A percentile compares a stretch with the other conserved stretches of the same genome.
phyloP scores from a whole-genome alignment of 805 yeast genomes.

The Maudiozyma saulgeensis region DNA sequence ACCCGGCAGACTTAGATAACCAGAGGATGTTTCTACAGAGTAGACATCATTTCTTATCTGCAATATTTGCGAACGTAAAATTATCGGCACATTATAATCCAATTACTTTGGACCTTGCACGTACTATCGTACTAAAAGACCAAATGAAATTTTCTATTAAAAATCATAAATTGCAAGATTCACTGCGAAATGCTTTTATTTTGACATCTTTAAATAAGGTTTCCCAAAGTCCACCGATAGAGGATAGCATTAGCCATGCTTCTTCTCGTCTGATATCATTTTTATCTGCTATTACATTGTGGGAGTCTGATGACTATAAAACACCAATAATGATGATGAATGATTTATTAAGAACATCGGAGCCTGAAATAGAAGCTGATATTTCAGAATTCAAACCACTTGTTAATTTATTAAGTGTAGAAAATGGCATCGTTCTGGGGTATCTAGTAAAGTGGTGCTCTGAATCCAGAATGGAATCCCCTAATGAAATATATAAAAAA shows the following conservation, averaged over 20 bases:
- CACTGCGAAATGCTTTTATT: slow-evolving; percentile 12
- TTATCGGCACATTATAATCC: neutral
- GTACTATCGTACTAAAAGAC: slow-evolving; percentile 5
- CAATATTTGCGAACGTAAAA: slow-evolving; percentile 1
- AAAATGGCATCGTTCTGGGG: slow-evolving; percentile 28
- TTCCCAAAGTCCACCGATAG: too few species aligned
- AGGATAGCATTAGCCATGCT: neutral
- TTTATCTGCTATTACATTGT: slow-evolving; percentile 46
- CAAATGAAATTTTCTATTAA: slow-evolving; percentile 7
- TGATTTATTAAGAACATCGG: slow-evolving; percentile 13
- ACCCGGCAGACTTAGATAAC: slow-evolving; percentile 5
- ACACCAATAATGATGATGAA: slow-evolving; percentile 46
- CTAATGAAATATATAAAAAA: slow-evolving; percentile 44
- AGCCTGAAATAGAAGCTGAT: neutral
- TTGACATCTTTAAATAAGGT: neutral
- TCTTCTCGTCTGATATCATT: neutral
- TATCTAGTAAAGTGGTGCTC: slow-evolving; percentile 60
- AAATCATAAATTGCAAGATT: slow-evolving; percentile 16
- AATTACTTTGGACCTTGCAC: neutral
- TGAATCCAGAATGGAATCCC: slow-evolving; percentile 58
- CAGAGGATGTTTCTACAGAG: slow-evolving; percentile 11
- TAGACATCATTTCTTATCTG: slow-evolving; percentile 10
- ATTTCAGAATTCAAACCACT: slow-evolving; percentile 2
- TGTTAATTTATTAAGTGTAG: slow-evolving; percentile 6
- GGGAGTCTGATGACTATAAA: slow-evolving; percentile 51